Conservation (phyloP, 768 basidiomycete species). For the Porphyrellus cyaneotinctus region DNA sequence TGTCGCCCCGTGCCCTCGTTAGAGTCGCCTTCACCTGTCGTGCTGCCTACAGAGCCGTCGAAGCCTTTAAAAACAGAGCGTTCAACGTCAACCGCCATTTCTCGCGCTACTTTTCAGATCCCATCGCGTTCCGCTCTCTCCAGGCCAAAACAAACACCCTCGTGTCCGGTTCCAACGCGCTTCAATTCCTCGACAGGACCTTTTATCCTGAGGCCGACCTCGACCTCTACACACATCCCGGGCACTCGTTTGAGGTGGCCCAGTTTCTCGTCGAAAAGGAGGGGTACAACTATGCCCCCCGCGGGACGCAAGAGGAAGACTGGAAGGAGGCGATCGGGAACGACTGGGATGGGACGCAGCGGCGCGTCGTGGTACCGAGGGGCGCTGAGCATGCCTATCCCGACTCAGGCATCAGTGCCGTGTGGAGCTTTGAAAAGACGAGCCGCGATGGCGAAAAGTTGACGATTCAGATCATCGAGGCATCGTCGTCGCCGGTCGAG, state of each 20-base stretch:
- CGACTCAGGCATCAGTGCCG: conserved; percentile 1
- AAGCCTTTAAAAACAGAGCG: conserved; percentile 23
- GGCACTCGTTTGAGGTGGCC: conserved; percentile 30
- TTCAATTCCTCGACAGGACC: conserved; percentile 48
- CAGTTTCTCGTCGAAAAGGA: conserved; percentile 28
- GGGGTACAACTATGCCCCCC: background rate
- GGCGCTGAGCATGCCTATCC: background rate
- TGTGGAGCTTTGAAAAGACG: conserved; percentile 26
- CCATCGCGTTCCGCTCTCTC: conserved; percentile 40
- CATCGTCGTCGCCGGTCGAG: conserved; percentile 17
- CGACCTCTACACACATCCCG: conserved; percentile 44
- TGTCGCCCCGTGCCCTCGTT: conserved; percentile 27
- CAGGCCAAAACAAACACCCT: conserved; percentile 42
- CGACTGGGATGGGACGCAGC: conserved; percentile 20
- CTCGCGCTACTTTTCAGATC: conserved; percentile 34
- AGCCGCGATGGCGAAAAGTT: background rate
- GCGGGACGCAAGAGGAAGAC: conserved; percentile 14
- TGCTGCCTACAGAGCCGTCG: conserved; percentile 9
- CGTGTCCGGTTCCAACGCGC: conserved; percentile 51
- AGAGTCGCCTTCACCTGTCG: conserved; percentile 23
- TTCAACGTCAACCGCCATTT: conserved; percentile 37
- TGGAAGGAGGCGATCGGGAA: conserved; percentile 10
- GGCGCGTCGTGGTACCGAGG: background rate
- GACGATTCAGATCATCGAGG: conserved; percentile 41
- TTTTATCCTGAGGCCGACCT: conserved; percentile 47